Evolutionary conservation across 495 filamentous ascomycete genomes (phyloP), one percentile per base, ranked within the genome.

Genomic region (Tuber indicum): DNA sequence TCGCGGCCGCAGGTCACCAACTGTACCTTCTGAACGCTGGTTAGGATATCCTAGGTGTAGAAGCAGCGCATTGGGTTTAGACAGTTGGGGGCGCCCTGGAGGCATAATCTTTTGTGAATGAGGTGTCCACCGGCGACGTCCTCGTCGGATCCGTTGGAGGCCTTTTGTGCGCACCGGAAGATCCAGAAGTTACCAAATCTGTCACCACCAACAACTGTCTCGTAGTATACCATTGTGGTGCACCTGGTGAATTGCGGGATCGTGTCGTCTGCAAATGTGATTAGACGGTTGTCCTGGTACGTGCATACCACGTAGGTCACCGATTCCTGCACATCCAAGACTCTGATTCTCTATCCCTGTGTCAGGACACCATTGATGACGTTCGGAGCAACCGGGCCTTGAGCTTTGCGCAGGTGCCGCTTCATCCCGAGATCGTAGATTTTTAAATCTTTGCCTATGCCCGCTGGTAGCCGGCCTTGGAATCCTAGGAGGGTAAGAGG

Each of bases 101-200:
- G 89, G 82, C 98, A 99, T 70, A 89, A 88, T 69, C 93, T 88
- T 78, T 97, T 93, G 75, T 98, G 94, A 16, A 93, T 87, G 16
- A 99, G 89, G 83, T 97, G 94, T 16, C 93, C 91, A 36, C 94
- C 94, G 8, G 93, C 93, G 66, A 92, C 93, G 76, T 97, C 93
- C 85, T 99, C 96, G 82, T 99, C 96, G 1, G 92, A 89, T 82
- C 96, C 92, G 73, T 95, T 92, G 0, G 92, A 95, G 3, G 91
- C 90, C 84, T 97, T 95, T 77, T 90, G 88, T 0, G 96, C 93
- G 80, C 92, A 95, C 16, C 96, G 92, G 75, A 98, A 83, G 52
- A 98, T 88, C 93, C 94, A 98, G 3, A 99, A 82, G 81, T 98
- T 98, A 70, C 96, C 96, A 77, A 99, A 99, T 83, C 97, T 97